Conservation (phyloP, 495 filamentous ascomycete genomes). For the Tuber umbilicatum region DNA sequence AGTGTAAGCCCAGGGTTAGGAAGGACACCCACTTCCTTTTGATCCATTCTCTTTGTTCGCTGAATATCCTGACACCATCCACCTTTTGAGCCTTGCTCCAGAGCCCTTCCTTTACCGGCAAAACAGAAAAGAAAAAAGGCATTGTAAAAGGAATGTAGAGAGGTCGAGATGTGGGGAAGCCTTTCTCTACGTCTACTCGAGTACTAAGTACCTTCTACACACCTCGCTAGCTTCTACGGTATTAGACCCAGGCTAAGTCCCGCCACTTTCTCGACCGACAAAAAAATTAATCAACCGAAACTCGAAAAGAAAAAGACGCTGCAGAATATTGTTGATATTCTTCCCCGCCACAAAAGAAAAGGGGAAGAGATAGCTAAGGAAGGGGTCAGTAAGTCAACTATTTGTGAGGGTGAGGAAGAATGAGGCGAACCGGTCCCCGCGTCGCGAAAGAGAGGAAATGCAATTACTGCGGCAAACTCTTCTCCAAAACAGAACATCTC, state of each 20-base stretch:
- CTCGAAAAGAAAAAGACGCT: neutral
- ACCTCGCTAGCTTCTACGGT: neutral
- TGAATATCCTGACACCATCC: neutral
- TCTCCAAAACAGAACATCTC: neutral
- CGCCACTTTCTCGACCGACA: conserved; percentile 4
- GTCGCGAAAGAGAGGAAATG: conserved; percentile 1
- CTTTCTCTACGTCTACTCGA: neutral
- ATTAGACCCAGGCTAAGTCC: neutral
- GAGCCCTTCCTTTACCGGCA: neutral
- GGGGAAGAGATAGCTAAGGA: neutral
- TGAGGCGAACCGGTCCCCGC: neutral
- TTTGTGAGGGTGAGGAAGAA: neutral
- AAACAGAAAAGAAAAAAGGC: neutral
- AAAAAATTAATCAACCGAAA: neutral
- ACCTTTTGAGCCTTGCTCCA: neutral
- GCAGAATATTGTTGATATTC: neutral
- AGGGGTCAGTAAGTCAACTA: neutral
- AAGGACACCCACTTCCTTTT: neutral
- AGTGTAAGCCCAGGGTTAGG: neutral
- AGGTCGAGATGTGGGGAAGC: conserved; percentile 5
- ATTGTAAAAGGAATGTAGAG: conserved; percentile 4
- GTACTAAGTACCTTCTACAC: neutral
- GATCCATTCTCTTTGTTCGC: conserved; percentile 1
- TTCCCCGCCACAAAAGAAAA: neutral
- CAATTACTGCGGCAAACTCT: neutral